Conservation (phyloP, 2,329 filamentous ascomycete species). For the Pezicula radicicola region DNA sequence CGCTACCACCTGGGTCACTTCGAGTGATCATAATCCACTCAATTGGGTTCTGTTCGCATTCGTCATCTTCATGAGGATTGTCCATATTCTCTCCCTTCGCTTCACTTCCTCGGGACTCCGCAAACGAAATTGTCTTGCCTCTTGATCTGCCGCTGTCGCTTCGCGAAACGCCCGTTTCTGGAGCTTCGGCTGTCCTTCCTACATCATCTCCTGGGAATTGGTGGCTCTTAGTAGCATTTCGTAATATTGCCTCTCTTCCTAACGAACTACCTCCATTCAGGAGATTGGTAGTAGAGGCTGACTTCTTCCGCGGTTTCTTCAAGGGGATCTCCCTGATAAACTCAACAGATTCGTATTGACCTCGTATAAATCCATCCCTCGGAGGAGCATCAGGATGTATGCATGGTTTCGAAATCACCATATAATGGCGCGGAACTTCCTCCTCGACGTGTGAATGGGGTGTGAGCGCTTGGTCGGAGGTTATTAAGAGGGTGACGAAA, state of each 20-base stretch:
- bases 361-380: slow-evolving; percentile 72
- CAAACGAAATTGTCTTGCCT: slow-evolving; percentile 38
- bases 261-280: slow-evolving; percentile 30
- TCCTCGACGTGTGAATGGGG: slow-evolving; percentile 19
- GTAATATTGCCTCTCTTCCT: slow-evolving; percentile 39
- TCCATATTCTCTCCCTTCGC: slow-evolving; percentile 33
- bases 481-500: slow-evolving; percentile 78
- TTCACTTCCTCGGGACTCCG: slow-evolving; percentile 32
- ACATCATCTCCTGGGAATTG: neutral
- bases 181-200: slow-evolving; percentile 12
- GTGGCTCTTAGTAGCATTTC: slow-evolving; percentile 33
- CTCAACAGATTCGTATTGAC: slow-evolving; percentile 88
- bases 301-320: slow-evolving; percentile 36
- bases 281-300: slow-evolving; percentile 40
- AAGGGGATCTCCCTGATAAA: slow-evolving; percentile 80
- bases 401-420: slow-evolving; percentile 85
- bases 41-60: slow-evolving; percentile 58
- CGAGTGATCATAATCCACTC: slow-evolving; percentile 76
- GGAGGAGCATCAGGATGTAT: slow-evolving; percentile 70
- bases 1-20: slow-evolving; percentile 69
- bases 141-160: slow-evolving; percentile 25
- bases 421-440: slow-evolving; percentile 64
- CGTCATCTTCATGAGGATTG: slow-evolving; percentile 31
- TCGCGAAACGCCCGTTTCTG: slow-evolving; percentile 13
- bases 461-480: slow-evolving; percentile 41